Conservation (phyloP, 169 alveolate genomes). For the Sarcocystis neurona region DNA sequence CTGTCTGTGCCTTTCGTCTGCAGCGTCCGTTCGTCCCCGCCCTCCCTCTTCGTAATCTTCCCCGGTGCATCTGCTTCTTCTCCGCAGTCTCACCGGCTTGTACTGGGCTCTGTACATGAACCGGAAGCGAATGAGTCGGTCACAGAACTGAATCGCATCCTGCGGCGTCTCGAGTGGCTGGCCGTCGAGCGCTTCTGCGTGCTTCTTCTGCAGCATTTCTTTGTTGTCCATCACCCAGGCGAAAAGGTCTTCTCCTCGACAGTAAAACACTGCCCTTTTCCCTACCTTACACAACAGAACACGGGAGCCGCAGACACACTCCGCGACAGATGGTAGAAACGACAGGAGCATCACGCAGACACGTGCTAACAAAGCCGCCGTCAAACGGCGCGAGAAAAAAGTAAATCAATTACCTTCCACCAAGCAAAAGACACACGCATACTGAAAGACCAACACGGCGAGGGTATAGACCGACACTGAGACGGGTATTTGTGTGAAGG, state of each 20-base stretch:
- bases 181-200: constrained; percentile 15
- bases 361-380: not conserved
- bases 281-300: constrained; percentile 9
- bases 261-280: constrained; percentile 48
- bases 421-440: too few relatives aligned
- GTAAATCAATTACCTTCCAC: not conserved
- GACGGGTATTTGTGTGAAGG: too few relatives aligned
- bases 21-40: too few relatives aligned
- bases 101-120: constrained; percentile 48
- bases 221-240: constrained; percentile 41
- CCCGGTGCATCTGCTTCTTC: too few relatives aligned
- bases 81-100: constrained; percentile 26
- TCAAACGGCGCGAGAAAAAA: not conserved
- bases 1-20: too few relatives aligned
- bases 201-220: constrained; percentile 39
- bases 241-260: constrained; percentile 35
- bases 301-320: not conserved
- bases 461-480: too few relatives aligned
- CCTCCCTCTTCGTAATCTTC: not conserved
- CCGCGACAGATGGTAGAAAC: constrained; percentile 13
- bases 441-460: too few relatives aligned
- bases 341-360: not conserved
- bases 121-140: constrained; percentile 38
- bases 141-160: constrained; percentile 23
- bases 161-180: not conserved